Evolutionary conservation across 257 asterid species (phyloP), one percentile per base, ranked within the genome.

Genomic region (Primulina tabacum): DNA sequence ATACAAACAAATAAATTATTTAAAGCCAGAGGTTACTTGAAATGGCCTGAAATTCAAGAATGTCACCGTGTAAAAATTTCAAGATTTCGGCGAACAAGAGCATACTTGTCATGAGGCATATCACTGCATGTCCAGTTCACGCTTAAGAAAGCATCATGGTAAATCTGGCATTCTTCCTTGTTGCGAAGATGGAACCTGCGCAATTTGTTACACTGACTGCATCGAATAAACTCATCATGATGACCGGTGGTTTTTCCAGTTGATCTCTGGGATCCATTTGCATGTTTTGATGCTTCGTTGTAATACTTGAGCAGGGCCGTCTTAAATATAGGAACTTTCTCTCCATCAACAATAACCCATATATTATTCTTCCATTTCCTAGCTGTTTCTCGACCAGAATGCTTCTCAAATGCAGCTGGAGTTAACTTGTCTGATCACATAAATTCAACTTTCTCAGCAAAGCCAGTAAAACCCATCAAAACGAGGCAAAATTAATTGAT

Each of bases 351-450:
- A 59, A 79, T 84, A 26, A 84, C 78, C 89, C 89, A 84, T 30
- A 84, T 75, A 72, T 84, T 84, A 50, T 84, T 77, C 77, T 84
- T 84, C 89, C 89, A 84, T 73, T 84, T 84, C 78, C 87, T 79
- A 8, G 89, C 79, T 47, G 83, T 79, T 71, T 82, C 89, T 77
- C 89, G 78, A 34, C 85, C 86, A 30, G 89, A 84, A 78, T 84
- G 89, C 75, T 84, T 79, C 83, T 84, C 89, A 72, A 82, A 84
- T 43, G 89, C 89, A 70, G 89, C 80, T 0, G 87, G 87, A 11
- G 87, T 77, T 79, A 84, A 73, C 79, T 84, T 84, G 67, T 82
- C 89, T 84, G 55, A 32, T 38, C 59, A 74, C 69, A 71, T 33
- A 34, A 76, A 40, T 43, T 11, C 53, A 70, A 28, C 24, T 30